phyloP scores from a whole-genome alignment of 306 rosid genomes.

The Psophocarpus tetragonolobus region DNA sequence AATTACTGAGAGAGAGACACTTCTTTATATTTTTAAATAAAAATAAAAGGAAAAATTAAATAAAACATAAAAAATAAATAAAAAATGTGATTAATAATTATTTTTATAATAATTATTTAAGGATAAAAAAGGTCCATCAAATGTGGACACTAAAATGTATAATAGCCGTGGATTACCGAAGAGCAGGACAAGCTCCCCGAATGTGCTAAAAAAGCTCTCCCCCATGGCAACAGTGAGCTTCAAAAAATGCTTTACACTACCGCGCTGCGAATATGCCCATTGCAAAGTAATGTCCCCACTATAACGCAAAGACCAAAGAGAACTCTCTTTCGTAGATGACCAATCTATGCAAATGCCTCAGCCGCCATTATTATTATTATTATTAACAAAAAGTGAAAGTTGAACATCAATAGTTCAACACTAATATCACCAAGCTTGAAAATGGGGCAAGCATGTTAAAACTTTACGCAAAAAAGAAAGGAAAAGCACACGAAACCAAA shows the following conservation, averaged over 20 bases:
- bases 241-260: not conserved
- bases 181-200: not conserved
- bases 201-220: not conserved
- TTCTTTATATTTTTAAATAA: no score
- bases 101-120: no score
- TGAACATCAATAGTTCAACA: not conserved
- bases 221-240: not conserved
- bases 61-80: no score
- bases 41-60: no score
- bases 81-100: no score
- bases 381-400: conserved; percentile 21
- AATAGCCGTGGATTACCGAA: no score
- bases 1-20: no score
- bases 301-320: not conserved
- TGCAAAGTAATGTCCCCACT: conserved; percentile 19
- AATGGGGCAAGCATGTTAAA: not conserved
- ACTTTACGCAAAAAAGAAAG: not conserved
- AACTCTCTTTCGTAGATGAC: not conserved
- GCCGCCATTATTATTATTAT: not conserved
- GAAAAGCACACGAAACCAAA: not conserved
- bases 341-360: conserved; percentile 6
- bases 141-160: no score
- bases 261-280: conserved; percentile 10
- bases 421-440: not conserved
- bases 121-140: no score